Evolutionary conservation across 176 grass and related monocot genomes (phyloP).

Genomic region (Calamus simplicifolius): DNA sequence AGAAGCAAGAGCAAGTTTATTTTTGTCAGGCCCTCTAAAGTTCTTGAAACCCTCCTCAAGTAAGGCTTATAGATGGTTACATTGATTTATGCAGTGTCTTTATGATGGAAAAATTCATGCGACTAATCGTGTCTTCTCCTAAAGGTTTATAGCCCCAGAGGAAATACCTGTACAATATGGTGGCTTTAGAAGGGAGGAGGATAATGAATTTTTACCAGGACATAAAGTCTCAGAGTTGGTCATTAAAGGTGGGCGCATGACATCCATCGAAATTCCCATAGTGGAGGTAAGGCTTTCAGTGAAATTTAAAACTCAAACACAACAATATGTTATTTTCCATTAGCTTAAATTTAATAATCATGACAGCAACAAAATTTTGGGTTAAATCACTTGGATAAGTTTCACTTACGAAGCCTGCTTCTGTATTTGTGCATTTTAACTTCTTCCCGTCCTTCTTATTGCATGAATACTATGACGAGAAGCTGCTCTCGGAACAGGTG

Average conservation of each 20-base stretch:
- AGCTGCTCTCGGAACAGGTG: too few relatives aligned
- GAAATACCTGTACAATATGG: constrained; percentile 40
- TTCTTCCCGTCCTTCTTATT: too few relatives aligned
- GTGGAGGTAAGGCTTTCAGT: constrained; percentile 9
- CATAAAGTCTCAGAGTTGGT: constrained; percentile 18
- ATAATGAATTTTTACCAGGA: constrained; percentile 27
- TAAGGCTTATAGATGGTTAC: background rate
- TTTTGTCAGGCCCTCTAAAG: constrained; percentile 29
- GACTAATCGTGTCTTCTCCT: background rate
- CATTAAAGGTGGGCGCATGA: constrained; percentile 4
- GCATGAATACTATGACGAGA: too few relatives aligned
- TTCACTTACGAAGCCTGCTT: too few relatives aligned
- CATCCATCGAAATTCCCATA: constrained; percentile 23
- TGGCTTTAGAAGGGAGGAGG: constrained; percentile 27
- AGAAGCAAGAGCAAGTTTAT: constrained; percentile 40
- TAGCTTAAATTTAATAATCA: too few relatives aligned
- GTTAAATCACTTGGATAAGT: too few relatives aligned
- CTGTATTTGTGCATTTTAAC: too few relatives aligned
- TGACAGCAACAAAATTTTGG: too few relatives aligned
- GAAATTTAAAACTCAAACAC: too few relatives aligned
- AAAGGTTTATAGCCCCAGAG: constrained; percentile 36
- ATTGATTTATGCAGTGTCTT: too few relatives aligned
- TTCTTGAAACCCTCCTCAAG: constrained; percentile 46
- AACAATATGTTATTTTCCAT: too few relatives aligned
- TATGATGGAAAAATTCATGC: too few relatives aligned